Evolutionary conservation across 441 rosid genomes (phyloP).

Genomic region (Gossypium armourianum): DNA sequence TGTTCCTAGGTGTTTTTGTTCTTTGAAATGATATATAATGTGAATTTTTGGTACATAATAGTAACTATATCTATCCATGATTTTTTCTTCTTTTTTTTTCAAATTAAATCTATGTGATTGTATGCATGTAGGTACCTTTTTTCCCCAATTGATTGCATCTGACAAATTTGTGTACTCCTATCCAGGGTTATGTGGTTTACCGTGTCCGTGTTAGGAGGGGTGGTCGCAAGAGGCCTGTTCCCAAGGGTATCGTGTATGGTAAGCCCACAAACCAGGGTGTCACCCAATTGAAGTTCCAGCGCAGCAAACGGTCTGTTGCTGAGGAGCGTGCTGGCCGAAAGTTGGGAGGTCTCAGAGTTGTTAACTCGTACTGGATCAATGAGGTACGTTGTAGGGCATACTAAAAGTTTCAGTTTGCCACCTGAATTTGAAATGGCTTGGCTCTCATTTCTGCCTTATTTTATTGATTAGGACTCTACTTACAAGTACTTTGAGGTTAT

Average conservation of each 20-base stretch:
- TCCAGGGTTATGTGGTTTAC: conserved; percentile 75
- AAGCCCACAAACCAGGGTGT: conserved; percentile 99
- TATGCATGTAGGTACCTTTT: background rate
- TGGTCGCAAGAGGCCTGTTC: conserved; percentile 88
- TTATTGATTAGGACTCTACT: conserved; percentile 49
- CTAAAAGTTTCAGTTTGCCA: background rate
- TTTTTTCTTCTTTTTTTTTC: background rate
- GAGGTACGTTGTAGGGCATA: conserved; percentile 34
- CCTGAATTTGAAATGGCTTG: background rate
- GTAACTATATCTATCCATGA: background rate
- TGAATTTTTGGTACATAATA: background rate
- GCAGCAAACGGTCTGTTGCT: conserved; percentile 92
- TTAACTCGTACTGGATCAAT: conserved; percentile 91
- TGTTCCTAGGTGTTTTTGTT: background rate
- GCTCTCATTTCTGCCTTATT: background rate
- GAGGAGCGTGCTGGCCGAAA: conserved; percentile 98
- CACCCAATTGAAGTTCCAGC: conserved; percentile 91
- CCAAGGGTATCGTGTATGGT: conserved; percentile 94
- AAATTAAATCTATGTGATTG: background rate
- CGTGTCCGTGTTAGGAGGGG: conserved; percentile 92
- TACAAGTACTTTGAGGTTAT: conserved; percentile 76
- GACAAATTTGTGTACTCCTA: background rate
- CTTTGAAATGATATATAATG: background rate
- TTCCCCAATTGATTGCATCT: background rate
- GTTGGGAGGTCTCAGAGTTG: conserved; percentile 79